Evolutionary conservation across 371 early-diverging fungal species (phyloP), one percentile per base, ranked within the genome.

Genomic region (Apophysomyces variabilis): DNA sequence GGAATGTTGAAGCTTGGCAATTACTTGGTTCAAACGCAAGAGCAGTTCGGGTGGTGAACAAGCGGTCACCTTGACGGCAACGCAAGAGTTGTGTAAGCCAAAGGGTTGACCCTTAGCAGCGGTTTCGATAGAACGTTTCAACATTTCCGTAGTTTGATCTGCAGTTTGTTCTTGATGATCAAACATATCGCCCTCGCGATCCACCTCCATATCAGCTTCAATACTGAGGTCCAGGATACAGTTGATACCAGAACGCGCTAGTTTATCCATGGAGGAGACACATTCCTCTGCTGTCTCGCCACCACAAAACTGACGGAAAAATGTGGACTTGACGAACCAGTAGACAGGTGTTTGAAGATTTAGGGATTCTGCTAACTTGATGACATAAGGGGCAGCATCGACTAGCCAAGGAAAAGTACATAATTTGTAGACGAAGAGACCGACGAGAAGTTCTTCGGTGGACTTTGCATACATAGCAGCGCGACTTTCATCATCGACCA

Each of bases 11-110:
- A 85, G 72, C 2, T 68, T 66, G 26, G 71, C 64, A 46, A 89
- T 71, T 35, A 75, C 76, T 32, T 77, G 80, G 38, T 94, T 90
- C 73, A 93, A 83, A 62, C 89, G 86, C 72, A 88, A 84, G 50
- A 97, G 83, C 43, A 93, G 69, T 37, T 83, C 78, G 2, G 96
- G 93, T 12, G 93, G 88, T 0, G 90, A 76, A 62, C 96, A 87
- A 11, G 93, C 95, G 26, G 98, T 96, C 47, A 96, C 78, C 75
- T 98, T 98, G 76, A 93, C 72, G 13, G 98, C 98, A 13, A 89
- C 87, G 77, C 95, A 94, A 37, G 87, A 35, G 8, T 58, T 41
- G 58, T 36, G 14, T n/a, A 37, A 36, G 37, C 38, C n/a, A 16
- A 41, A 47, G 8, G 35, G 41, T 18, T 46, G 57, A 50, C 35